These are phyloP conservation scores for Miscanthus lutarioriparius DNA, from an alignment of 176 grass and related monocot genomes.

Conservation along the genomic window DNA sequence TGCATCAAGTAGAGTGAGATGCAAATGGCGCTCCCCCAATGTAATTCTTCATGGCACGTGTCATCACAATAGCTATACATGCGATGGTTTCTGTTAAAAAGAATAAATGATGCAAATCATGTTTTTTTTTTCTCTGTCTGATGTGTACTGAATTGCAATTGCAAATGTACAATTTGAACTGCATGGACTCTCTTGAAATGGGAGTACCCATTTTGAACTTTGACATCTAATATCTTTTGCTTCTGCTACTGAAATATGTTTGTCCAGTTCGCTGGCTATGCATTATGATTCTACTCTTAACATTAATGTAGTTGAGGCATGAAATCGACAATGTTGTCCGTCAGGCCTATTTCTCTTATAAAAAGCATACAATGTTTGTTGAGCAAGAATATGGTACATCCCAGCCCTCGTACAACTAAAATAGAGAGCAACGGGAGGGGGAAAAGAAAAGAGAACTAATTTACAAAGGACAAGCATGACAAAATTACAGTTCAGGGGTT, in stretches of 20 bases:
- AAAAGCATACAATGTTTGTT: constrained; percentile 9
- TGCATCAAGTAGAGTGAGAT: constrained; percentile 10
- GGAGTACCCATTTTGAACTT: constrained; percentile 7
- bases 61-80: not conserved
- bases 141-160: constrained; percentile 3
- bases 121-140: not conserved
- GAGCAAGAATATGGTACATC: constrained; percentile 25
- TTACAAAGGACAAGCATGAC: constrained; percentile 27
- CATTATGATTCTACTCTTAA: not conserved
- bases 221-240: not conserved
- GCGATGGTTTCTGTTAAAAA: constrained; percentile 9
- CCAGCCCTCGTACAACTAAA: constrained; percentile 26
- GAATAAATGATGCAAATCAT: constrained; percentile 16
- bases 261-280: not conserved
- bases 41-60: not conserved
- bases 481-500: constrained; percentile 20
- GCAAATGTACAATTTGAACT: not conserved
- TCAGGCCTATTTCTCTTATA: not conserved
- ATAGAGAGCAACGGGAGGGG: not conserved
- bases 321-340: not conserved
- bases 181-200: not conserved
- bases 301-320: not conserved
- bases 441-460: constrained; percentile 30
- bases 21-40: not conserved
- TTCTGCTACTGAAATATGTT: not conserved